phyloP scores from a whole-genome alignment of 768 basidiomycete genomes.

The Pulveroboletus frians region DNA sequence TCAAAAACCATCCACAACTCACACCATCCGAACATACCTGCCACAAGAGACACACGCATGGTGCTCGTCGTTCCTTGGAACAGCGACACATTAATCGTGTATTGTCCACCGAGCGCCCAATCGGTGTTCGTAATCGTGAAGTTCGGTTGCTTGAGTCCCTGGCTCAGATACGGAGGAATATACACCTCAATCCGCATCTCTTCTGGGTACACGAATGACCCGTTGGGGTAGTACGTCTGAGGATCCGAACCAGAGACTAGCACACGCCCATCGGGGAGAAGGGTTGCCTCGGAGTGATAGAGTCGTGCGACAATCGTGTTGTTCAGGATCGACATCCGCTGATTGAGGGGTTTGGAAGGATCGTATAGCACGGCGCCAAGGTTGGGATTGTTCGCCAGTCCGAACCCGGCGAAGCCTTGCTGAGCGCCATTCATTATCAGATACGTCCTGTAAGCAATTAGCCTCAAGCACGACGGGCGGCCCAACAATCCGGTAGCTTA shows the following conservation, averaged over 20 bases:
- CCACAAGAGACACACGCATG: conserved; percentile 64
- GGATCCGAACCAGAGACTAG: conserved; percentile 76
- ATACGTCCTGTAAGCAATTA: conserved; percentile 52
- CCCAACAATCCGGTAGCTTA: neutral
- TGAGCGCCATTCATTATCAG: conserved; percentile 73
- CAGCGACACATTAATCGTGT: conserved; percentile 45
- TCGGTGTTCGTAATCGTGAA: conserved; percentile 57
- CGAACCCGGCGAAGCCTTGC: conserved; percentile 69
- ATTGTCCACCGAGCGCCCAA: conserved; percentile 55
- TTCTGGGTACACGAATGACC: conserved; percentile 50
- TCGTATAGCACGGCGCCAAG: conserved; percentile 64
- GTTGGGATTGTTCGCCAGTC: conserved; percentile 61
- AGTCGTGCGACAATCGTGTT: conserved; percentile 68
- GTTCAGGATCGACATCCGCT: conserved; percentile 62
- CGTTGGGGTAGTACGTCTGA: conserved; percentile 40
- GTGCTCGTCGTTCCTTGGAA: conserved; percentile 37
- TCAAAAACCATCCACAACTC: neutral
- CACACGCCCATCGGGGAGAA: conserved; percentile 71
- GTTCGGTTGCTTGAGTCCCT: conserved; percentile 56
- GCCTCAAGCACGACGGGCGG: neutral
- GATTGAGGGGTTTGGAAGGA: conserved; percentile 51
- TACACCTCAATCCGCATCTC: conserved; percentile 80
- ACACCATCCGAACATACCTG: conserved; percentile 38
- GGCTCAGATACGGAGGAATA: conserved; percentile 78
- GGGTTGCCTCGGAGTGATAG: conserved; percentile 74